These are phyloP conservation scores for Podaxis pistillaris DNA, from an alignment of 768 basidiomycete species.

Conservation along the genomic window DNA sequence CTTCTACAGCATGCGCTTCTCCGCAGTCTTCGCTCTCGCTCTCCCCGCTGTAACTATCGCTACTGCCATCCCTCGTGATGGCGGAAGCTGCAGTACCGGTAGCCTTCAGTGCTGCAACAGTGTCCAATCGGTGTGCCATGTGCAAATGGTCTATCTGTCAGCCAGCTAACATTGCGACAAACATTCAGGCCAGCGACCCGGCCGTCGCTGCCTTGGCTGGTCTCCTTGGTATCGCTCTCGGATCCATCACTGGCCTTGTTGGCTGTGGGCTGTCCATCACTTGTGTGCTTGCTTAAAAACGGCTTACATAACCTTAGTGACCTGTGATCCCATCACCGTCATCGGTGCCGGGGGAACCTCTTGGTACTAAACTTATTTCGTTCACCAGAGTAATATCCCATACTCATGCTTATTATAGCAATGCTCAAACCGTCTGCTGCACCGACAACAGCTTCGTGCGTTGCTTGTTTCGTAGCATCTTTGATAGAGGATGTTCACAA, in stretches of 20 bases:
- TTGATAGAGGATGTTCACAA: background rate
- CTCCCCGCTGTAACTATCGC: slow-evolving; percentile 24
- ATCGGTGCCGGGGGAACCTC: slow-evolving; percentile 21
- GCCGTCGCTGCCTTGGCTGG: background rate
- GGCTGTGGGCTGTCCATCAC: background rate
- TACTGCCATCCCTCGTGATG: slow-evolving; percentile 15
- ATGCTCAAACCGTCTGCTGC: slow-evolving; percentile 11
- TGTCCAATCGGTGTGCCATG: slow-evolving; percentile 10
- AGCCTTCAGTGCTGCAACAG: slow-evolving; percentile 19
- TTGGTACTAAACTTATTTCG: slow-evolving; percentile 19
- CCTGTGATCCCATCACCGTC: slow-evolving; percentile 26
- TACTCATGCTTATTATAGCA: background rate
- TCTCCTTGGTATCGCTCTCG: slow-evolving; percentile 14
- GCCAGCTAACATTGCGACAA: background rate
- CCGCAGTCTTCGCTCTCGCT: slow-evolving; percentile 19
- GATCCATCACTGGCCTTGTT: slow-evolving; percentile 22
- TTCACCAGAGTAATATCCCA: background rate
- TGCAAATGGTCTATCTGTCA: background rate
- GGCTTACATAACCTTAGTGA: slow-evolving; percentile 9
- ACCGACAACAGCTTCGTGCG: slow-evolving; percentile 8
- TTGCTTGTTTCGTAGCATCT: background rate
- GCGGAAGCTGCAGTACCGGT: background rate
- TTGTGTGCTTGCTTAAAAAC: background rate
- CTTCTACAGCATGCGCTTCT: slow-evolving; percentile 21
- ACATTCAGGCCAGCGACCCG: background rate